phyloP scores from a whole-genome alignment of 352 stramenopile genomes.

The Phytopythium vexans region DNA sequence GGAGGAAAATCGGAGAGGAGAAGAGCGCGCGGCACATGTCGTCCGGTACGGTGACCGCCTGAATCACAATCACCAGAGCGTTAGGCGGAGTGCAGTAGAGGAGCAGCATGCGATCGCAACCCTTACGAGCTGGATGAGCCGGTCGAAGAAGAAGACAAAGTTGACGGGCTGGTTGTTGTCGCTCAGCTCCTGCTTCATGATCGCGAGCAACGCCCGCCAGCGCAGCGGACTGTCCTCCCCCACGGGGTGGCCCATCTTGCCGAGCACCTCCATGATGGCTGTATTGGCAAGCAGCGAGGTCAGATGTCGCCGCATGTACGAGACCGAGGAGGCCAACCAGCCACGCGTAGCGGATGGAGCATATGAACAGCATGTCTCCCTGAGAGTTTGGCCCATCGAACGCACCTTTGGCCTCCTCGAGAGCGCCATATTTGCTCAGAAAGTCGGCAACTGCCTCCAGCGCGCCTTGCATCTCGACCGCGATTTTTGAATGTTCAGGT shows the following conservation, averaged over 20 bases:
- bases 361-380: background rate
- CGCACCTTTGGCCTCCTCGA: constrained; percentile 38
- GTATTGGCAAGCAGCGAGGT: background rate
- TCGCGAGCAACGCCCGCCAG: constrained; percentile 46
- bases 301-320: background rate
- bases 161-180: constrained; percentile 23
- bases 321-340: background rate
- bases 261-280: constrained; percentile 43
- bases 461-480: constrained; percentile 26
- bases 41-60: constrained; percentile 31
- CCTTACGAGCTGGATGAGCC: constrained; percentile 51
- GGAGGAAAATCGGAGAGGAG: constrained; percentile 52
- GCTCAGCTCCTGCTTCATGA: constrained; percentile 45
- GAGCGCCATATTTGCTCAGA: constrained; percentile 38
- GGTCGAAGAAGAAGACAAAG: constrained; percentile 64
- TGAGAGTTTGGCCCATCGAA: background rate
- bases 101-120: background rate
- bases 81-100: background rate
- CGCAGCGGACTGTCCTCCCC: constrained; percentile 41
- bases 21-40: constrained; percentile 38
- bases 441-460: constrained; percentile 55
- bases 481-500: too few relatives aligned
- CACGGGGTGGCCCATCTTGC: constrained; percentile 39
- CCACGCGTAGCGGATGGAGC: constrained; percentile 3
- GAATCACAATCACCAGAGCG: background rate